These are phyloP conservation scores for Dothidotthia symphoricarpi DNA, from an alignment of 2,329 filamentous ascomycete genomes.

Conservation along the genomic window DNA sequence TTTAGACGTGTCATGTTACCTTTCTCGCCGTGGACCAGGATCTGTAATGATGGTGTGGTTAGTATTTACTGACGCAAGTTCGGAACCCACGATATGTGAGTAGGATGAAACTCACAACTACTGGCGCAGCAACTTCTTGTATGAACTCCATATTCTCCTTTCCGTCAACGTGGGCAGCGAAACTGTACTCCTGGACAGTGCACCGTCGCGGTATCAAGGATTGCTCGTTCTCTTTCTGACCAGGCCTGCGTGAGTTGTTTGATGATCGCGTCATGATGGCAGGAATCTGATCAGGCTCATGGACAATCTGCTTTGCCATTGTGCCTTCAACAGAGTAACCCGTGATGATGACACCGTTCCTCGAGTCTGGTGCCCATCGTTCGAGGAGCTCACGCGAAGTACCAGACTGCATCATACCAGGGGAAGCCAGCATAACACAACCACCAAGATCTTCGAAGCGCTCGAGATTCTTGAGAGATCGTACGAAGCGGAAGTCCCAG, in stretches of 20 bases:
- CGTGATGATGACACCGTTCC: slow-evolving; percentile 98
- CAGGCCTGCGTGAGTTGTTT: slow-evolving; percentile 59
- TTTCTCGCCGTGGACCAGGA: slow-evolving; percentile 93
- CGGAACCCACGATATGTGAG: background rate
- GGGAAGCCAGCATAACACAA: slow-evolving; percentile 95
- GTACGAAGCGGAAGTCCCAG: slow-evolving; percentile 95
- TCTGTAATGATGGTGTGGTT: slow-evolving; percentile 52
- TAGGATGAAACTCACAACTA: slow-evolving; percentile 67
- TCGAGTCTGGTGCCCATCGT: slow-evolving; percentile 91
- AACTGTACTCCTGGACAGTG: slow-evolving; percentile 90
- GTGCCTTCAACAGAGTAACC: slow-evolving; percentile 98
- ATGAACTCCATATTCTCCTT: slow-evolving; percentile 96
- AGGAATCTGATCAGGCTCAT: slow-evolving; percentile 91
- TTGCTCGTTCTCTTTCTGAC: slow-evolving; percentile 70
- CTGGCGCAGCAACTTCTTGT: slow-evolving; percentile 85
- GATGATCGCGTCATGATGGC: slow-evolving; percentile 72
- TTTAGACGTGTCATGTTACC: slow-evolving; percentile 98
- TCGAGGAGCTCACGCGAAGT: slow-evolving; percentile 91
- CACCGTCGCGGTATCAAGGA: slow-evolving; percentile 89
- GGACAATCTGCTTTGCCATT: slow-evolving; percentile 94
- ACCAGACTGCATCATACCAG: slow-evolving; percentile 97
- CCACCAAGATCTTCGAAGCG: slow-evolving; percentile 93
- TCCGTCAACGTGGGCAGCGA: slow-evolving; percentile 95
- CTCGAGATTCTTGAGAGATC: slow-evolving; percentile 87
- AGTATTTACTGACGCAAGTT: background rate